phyloP scores from a whole-genome alignment of 441 rosid species.

The Sinapis alba region DNA sequence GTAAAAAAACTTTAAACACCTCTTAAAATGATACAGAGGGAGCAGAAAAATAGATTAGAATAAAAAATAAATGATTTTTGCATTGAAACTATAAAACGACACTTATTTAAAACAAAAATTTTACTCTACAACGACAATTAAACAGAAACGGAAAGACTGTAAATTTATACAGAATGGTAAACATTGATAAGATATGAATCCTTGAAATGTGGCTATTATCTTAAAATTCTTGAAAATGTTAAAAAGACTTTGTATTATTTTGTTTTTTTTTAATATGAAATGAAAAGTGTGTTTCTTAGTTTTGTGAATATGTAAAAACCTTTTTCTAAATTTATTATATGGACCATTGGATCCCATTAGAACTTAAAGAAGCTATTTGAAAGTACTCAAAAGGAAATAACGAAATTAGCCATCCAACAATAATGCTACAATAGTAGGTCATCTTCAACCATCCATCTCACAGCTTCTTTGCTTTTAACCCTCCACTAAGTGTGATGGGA shows the following conservation, averaged over 20 bases:
- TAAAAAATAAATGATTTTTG: too few species aligned
- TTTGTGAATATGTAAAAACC: not conserved
- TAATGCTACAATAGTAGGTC: constrained; percentile 22
- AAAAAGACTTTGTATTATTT: not conserved
- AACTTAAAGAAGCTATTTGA: constrained; percentile 21
- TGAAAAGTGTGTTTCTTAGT: not conserved
- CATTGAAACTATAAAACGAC: too few species aligned
- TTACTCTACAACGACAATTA: too few species aligned
- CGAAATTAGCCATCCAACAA: constrained; percentile 6
- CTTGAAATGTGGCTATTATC: not conserved
- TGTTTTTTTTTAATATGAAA: not conserved
- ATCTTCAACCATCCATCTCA: constrained; percentile 26
- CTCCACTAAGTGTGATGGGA: constrained; percentile 34
- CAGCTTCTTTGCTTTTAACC: constrained; percentile 11
- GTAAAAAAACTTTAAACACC: too few species aligned
- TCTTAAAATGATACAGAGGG: too few species aligned
- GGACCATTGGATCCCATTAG: not conserved
- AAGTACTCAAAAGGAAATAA: not conserved
- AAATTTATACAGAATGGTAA: not conserved
- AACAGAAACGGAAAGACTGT: too few species aligned
- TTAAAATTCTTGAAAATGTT: not conserved
- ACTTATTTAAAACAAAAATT: too few species aligned
- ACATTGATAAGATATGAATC: not conserved
- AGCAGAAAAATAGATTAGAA: too few species aligned
- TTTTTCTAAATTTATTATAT: not conserved